These are phyloP conservation scores for Fraxinus ornus DNA, from an alignment of 305 asterid species.

Conservation along the genomic window DNA sequence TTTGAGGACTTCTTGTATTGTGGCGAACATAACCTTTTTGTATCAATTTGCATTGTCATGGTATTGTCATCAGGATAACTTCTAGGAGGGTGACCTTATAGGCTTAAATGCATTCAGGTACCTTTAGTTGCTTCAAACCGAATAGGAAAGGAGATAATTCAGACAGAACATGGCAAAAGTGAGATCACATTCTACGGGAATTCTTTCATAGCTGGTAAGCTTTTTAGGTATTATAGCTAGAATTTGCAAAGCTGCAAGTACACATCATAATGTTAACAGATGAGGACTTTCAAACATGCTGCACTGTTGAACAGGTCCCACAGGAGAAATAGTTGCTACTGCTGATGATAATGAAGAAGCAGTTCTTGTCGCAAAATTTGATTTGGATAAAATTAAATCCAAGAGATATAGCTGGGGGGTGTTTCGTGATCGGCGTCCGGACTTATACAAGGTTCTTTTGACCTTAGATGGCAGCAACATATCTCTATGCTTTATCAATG, in stretches of 20 bases:
- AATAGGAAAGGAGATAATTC: conserved; percentile 74
- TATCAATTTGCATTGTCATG: background rate
- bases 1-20: background rate
- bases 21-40: background rate
- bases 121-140: conserved; percentile 95
- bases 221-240: background rate
- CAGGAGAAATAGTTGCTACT: conserved; percentile 73
- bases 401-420: conserved; percentile 93
- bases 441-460: conserved; percentile 87
- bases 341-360: conserved; percentile 87
- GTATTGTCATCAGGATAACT: background rate
- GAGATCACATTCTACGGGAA: conserved; percentile 86
- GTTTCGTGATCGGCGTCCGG: conserved; percentile 92
- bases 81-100: background rate
- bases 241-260: background rate
- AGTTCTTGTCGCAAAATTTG: conserved; percentile 70
- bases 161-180: conserved; percentile 91
- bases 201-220: conserved; percentile 85
- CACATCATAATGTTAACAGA: background rate
- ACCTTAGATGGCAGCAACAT: conserved; percentile 75
- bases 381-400: conserved; percentile 70
- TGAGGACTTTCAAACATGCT: conserved; percentile 16
- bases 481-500: conserved; percentile 33
- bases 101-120: conserved; percentile 46
- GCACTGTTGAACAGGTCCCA: conserved; percentile 57